Base-by-base conservation (phyloP, 2,329 filamentous ascomycete genomes). In the Elsinoe ampelina region DNA sequence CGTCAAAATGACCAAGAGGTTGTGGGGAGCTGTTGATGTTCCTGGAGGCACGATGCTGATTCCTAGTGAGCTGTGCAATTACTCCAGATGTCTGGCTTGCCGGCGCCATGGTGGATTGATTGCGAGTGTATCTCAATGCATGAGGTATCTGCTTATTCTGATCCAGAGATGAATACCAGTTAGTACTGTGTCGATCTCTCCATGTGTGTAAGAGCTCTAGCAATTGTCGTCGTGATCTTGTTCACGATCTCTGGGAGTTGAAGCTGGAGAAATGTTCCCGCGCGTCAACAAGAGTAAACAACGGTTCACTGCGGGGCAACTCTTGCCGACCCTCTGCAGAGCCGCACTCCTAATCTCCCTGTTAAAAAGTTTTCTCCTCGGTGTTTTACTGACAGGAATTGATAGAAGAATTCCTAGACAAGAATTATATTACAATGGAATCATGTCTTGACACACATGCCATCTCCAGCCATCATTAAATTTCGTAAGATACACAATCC, bases 241-340 rank as follows among this genome's bases (percentile, higher is more conserved):
- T 39, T 34, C 6, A 26, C 11, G 34, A 52, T 52, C 48, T 39
- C 48, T 26, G 32, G 22, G 30, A 52, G 34, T 52, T 52, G 48
- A 39, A 52, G 48, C 48, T 52, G n/a, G 13, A 36, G 17, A 35
- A 35, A 52, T 26, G 26, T 39, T 19, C 26, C 48, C 26, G 26
- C 48, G 32, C 45, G 48, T 52, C 48, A 52, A 52, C 48, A 52
- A 52, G 41, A 30, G 48, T 52, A 52, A 52, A 52, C 48, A 52
- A 52, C 20, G 48, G 8, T 35, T 17, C 32, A 26, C 7, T 20
- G 15, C 15, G 11, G 32, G 48, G 48, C 48, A 52, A 52, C 7
- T 52, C 17, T 52, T 39, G 34, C 48, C 48, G 48, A 39, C 5
- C 32, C 3, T 19, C 13, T 26, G 20, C 26, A 32, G 32, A 13